Conservation (phyloP, 2,329 filamentous ascomycete species). For the Talaromyces pinophilus region DNA sequence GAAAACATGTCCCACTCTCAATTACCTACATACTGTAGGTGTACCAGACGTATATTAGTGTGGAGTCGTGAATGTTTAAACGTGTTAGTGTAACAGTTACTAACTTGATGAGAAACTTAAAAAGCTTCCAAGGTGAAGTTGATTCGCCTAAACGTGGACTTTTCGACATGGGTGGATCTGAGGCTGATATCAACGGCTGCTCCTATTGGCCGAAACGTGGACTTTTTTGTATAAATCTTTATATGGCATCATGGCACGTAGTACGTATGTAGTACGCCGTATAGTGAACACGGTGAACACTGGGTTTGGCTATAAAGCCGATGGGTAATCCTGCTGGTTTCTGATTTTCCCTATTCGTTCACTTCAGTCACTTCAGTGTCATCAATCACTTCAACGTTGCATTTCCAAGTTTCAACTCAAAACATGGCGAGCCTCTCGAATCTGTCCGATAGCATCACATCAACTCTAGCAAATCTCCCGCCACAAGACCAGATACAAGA, state of each 20-base stretch:
- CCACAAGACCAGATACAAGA: conserved; percentile 25
- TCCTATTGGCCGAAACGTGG: neutral
- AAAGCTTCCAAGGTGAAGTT: neutral
- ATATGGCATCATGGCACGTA: neutral
- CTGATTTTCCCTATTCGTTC: neutral
- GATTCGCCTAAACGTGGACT: neutral
- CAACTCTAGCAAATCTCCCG: conserved; percentile 17
- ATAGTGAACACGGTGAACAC: neutral
- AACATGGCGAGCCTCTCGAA: conserved; percentile 10
- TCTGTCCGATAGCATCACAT: conserved; percentile 1
- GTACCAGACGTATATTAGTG: neutral
- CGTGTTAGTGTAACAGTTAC: neutral
- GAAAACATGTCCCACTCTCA: neutral
- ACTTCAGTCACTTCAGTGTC: neutral
- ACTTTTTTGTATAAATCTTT: neutral
- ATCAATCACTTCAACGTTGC: neutral
- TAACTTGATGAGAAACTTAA: neutral
- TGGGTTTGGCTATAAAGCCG: neutral
- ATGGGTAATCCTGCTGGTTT: neutral
- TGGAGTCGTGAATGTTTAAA: neutral
- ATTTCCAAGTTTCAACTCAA: neutral
- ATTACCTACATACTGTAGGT: too few species aligned
- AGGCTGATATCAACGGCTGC: neutral
- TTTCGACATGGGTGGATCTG: neutral
- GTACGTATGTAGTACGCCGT: neutral